Conservation (phyloP, 331 rosid species). For the Malus hybrid region DNA sequence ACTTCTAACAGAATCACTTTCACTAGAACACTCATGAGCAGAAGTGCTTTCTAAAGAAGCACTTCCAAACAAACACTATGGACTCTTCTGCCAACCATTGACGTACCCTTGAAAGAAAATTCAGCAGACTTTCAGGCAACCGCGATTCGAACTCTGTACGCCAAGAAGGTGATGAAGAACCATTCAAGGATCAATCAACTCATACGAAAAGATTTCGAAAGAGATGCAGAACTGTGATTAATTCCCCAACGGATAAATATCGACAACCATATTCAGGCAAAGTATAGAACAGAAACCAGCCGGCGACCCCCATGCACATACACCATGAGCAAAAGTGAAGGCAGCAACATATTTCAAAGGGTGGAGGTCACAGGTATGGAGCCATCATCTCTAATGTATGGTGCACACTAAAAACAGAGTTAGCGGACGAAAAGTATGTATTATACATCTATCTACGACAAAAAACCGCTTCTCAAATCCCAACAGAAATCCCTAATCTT, state of each 20-base stretch:
- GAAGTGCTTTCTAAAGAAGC: no score
- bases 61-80: no score
- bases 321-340: not conserved
- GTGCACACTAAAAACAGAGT: constrained; percentile 47
- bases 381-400: constrained; percentile 44
- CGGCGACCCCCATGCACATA: not conserved
- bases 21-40: no score
- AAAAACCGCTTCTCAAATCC: constrained; percentile 19
- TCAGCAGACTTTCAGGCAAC: no score
- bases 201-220: not conserved
- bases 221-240: not conserved
- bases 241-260: not conserved
- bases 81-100: no score
- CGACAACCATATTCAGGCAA: not conserved
- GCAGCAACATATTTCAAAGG: constrained; percentile 18
- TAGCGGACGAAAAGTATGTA: constrained; percentile 37
- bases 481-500: constrained; percentile 37
- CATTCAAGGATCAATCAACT: not conserved
- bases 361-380: constrained; percentile 22
- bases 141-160: no score
- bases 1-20: no score
- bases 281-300: not conserved
- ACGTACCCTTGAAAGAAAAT: no score
- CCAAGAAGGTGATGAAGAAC: no score
- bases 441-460: constrained; percentile 56